Percentiles rank a stretch among this genome's conserved stretches.
phyloP scores from a whole-genome alignment of 2,329 filamentous ascomycete genomes.

The Cladophialophora immunda region DNA sequence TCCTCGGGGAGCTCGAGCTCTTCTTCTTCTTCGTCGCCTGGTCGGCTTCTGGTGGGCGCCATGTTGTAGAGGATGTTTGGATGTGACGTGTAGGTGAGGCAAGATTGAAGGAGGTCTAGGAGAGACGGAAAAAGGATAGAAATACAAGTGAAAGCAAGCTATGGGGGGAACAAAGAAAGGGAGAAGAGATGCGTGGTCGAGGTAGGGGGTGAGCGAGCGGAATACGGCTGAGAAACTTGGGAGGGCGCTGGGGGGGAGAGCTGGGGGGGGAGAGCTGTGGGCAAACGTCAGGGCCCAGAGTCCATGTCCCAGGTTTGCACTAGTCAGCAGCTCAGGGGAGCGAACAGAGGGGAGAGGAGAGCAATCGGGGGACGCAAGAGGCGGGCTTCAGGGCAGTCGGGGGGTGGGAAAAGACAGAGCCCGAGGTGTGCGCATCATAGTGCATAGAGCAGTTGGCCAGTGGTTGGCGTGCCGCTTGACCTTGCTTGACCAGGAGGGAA shows the following conservation, averaged over 20 bases:
- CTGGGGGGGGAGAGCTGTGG: constrained; percentile 30
- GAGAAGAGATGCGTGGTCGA: constrained; percentile 39
- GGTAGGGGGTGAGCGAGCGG: constrained; percentile 28
- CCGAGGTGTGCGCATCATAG: constrained; percentile 20
- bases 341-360: constrained; percentile 6
- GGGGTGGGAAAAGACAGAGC: constrained; percentile 17
- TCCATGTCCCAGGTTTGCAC: constrained; percentile 19
- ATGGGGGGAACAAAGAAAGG: constrained; percentile 36
- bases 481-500: neutral
- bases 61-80: constrained; percentile 43
- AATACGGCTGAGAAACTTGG: constrained; percentile 28
- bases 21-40: constrained; percentile 58
- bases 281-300: constrained; percentile 37
- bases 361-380: constrained; percentile 5
- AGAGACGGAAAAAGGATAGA: constrained; percentile 35
- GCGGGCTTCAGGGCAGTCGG: constrained; percentile 14
- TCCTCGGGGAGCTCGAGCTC: constrained; percentile 60
- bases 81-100: constrained; percentile 2
- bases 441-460: constrained; percentile 15
- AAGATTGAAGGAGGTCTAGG: neutral
- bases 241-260: constrained; percentile 26
- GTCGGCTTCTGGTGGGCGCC: constrained; percentile 58
- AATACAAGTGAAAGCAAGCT: constrained; percentile 33
- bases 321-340: constrained; percentile 28
- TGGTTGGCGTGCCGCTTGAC: constrained; percentile 19